Evolutionary conservation across 257 asterid genomes (phyloP).

Genomic region (Solanum chmielewskii): DNA sequence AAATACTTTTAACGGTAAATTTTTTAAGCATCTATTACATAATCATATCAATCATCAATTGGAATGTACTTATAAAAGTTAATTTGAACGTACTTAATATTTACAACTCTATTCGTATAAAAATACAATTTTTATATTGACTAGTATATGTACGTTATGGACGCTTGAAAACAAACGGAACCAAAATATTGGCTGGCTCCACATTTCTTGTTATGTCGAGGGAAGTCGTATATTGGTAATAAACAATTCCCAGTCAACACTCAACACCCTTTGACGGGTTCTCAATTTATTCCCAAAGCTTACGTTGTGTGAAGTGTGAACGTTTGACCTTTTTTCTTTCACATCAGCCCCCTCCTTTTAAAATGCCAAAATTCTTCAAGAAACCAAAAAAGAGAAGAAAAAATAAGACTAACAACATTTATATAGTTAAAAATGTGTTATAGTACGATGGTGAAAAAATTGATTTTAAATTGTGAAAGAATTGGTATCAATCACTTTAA

Average conservation of each 20-base stretch:
- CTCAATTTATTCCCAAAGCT: neutral
- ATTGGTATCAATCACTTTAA: neutral
- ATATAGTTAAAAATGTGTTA: neutral
- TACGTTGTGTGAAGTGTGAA: neutral
- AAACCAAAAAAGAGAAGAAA: neutral
- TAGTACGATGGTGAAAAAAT: neutral
- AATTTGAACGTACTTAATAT: no score
- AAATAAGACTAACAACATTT: neutral
- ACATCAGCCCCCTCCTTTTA: neutral
- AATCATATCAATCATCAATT: no score
- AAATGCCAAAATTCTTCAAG: neutral
- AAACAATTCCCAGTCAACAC: neutral
- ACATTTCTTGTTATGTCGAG: neutral
- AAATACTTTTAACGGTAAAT: no score
- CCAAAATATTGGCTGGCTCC: neutral
- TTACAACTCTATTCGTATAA: no score
- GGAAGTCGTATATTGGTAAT: neutral
- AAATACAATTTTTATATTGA: no score
- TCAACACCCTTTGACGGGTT: neutral
- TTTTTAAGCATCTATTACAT: no score
- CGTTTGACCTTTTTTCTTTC: neutral
- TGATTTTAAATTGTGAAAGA: neutral
- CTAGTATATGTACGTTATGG: no score
- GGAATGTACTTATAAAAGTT: no score
- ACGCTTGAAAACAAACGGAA: no score